A percentile compares a stretch with the other conserved stretches of the same genome.
phyloP scores from a whole-genome alignment of 257 asterid genomes.

The Plantago ovata region DNA sequence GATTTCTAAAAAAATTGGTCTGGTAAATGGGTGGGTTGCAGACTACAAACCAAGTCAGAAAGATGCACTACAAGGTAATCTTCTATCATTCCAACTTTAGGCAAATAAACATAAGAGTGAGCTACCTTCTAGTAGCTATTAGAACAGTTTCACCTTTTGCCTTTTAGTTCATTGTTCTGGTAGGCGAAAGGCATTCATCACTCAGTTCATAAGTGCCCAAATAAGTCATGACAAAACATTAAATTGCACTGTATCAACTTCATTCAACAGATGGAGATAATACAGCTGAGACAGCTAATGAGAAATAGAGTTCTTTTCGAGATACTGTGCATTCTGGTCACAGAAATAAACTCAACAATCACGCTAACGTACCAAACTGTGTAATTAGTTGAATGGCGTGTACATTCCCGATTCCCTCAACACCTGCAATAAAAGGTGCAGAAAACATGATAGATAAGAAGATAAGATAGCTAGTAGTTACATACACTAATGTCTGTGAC shows the following conservation, averaged over 20 bases:
- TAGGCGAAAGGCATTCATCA: background rate
- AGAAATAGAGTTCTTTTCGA: slow-evolving; percentile 6
- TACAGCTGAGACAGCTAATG: background rate
- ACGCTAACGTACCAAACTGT: slow-evolving; percentile 63
- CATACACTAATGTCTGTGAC: slow-evolving; percentile 3
- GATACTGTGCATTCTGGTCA: slow-evolving; percentile 8
- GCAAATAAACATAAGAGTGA: background rate
- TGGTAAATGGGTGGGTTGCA: too few species aligned
- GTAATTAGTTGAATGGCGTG: slow-evolving; percentile 82
- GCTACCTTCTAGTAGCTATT: background rate
- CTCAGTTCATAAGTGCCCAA: slow-evolving; percentile 9
- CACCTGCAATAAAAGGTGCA: slow-evolving; percentile 54
- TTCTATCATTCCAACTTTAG: background rate
- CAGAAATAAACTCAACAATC: slow-evolving; percentile 11
- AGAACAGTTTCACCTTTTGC: too few species aligned
- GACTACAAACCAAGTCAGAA: too few species aligned
- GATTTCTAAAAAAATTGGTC: too few species aligned
- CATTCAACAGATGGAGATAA: background rate
- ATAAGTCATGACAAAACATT: background rate
- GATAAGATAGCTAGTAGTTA: background rate
- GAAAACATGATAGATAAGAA: slow-evolving; percentile 3
- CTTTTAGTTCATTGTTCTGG: too few species aligned
- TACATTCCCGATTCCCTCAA: slow-evolving; percentile 85
- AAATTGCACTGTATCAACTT: background rate
- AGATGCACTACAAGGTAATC: background rate